Conservation (phyloP, 2,329 filamentous ascomycete species). For the Truncatella angustata region DNA sequence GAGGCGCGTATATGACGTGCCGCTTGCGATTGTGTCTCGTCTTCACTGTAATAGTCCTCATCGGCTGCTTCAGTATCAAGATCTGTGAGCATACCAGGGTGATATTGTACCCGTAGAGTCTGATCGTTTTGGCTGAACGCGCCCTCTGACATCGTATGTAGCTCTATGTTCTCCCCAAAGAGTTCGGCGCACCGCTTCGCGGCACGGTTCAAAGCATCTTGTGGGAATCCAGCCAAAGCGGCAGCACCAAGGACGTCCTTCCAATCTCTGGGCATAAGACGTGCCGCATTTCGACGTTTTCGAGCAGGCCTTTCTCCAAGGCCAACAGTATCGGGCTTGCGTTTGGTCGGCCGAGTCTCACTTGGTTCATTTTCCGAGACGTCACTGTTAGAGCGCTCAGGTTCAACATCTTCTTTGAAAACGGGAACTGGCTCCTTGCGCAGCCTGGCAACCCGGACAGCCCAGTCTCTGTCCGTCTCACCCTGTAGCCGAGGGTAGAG, state of each 20-base stretch:
- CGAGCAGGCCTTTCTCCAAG: neutral
- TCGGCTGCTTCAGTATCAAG: constrained; percentile 5
- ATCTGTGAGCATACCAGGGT: constrained; percentile 23
- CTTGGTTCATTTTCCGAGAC: constrained; percentile 1
- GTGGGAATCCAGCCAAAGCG: constrained; percentile 68
- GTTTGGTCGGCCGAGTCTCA: neutral
- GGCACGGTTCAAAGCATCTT: constrained; percentile 63
- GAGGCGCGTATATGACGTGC: constrained; percentile 8
- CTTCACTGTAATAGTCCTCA: constrained; percentile 13
- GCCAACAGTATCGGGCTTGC: neutral
- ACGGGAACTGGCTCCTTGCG: constrained; percentile 32
- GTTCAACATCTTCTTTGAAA: constrained; percentile 18
- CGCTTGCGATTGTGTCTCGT: neutral
- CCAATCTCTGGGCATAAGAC: constrained; percentile 66
- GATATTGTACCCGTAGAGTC: constrained; percentile 22
- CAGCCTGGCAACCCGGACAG: constrained; percentile 43
- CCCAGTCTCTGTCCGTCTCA: constrained; percentile 46
- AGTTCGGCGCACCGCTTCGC: constrained; percentile 72
- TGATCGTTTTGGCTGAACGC: constrained; percentile 23
- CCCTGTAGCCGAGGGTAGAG: constrained; percentile 36
- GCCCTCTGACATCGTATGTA: constrained; percentile 49
- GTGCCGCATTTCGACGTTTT: constrained; percentile 15
- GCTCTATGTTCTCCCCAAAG: constrained; percentile 70
- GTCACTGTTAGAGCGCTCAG: neutral
- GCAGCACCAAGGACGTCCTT: constrained; percentile 80